phyloP scores from a whole-genome alignment of 495 filamentous ascomycete species.

The Bombardia bombarda region DNA sequence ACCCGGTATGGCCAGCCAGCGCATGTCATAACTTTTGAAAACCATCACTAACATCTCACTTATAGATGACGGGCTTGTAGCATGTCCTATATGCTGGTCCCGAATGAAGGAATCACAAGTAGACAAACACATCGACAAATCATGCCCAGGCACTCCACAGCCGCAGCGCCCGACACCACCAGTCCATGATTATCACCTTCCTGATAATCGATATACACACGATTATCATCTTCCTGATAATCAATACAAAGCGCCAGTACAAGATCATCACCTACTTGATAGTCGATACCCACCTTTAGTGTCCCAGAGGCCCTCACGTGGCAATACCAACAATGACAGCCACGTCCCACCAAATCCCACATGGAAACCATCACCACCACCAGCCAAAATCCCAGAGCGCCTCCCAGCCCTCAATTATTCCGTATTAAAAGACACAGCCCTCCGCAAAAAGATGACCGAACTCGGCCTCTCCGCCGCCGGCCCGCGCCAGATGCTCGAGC shows the following conservation, averaged over 20 bases:
- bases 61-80: constrained; percentile 67
- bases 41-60: too few species aligned
- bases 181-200: too few species aligned
- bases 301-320: neutral
- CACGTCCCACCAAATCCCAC: constrained; percentile 9
- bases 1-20: constrained; percentile 17
- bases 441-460: constrained; percentile 74
- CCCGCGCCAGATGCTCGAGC: constrained; percentile 56
- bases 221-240: too few species aligned
- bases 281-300: too few species aligned
- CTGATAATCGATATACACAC: too few species aligned
- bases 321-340: constrained; percentile 17
- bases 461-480: constrained; percentile 74
- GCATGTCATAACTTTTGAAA: too few species aligned
- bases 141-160: constrained; percentile 32
- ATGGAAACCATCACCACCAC: constrained; percentile 7
- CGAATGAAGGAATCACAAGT: constrained; percentile 72
- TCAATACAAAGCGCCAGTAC: too few species aligned
- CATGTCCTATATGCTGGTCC: constrained; percentile 72
- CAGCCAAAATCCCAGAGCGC: constrained; percentile 33
- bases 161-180: constrained; percentile 2
- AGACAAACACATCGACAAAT: constrained; percentile 69
- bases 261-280: too few species aligned
- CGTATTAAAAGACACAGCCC: constrained; percentile 62
- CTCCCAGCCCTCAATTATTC: constrained; percentile 75